phyloP scores from a whole-genome alignment of 23 red algal species.

The Agarophyton chilense region DNA sequence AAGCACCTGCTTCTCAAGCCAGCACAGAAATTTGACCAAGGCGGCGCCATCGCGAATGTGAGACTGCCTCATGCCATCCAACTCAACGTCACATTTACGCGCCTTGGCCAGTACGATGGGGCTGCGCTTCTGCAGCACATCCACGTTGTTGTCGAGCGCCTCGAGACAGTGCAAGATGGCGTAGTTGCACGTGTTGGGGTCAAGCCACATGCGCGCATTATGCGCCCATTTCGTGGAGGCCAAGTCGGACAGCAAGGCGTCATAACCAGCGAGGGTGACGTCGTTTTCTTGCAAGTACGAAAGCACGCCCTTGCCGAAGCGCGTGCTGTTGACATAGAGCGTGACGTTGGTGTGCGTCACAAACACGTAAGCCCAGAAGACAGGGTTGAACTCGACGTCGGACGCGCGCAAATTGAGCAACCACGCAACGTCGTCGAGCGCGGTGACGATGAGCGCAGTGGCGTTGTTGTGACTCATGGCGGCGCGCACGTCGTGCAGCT shows the following conservation, averaged over 20 bases:
- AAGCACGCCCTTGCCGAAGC: slow-evolving; percentile 48
- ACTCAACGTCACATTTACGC: slow-evolving; percentile 77
- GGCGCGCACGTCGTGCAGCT: slow-evolving; percentile 63
- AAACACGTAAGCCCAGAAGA: slow-evolving; percentile 85
- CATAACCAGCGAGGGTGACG: slow-evolving; percentile 48
- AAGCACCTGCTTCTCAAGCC: slow-evolving; percentile 75
- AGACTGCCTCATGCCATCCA: slow-evolving; percentile 62
- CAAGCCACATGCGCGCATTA: slow-evolving; percentile 73
- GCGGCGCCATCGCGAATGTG: slow-evolving; percentile 94
- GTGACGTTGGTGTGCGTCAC: slow-evolving; percentile 18
- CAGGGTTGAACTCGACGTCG: slow-evolving; percentile 90
- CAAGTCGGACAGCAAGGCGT: slow-evolving; percentile 62
- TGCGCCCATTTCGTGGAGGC: background rate
- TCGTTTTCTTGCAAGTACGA: slow-evolving; percentile 15
- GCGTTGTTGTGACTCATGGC: slow-evolving; percentile 66
- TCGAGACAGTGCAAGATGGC: slow-evolving; percentile 35
- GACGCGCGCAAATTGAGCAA: slow-evolving; percentile 90
- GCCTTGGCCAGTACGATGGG: slow-evolving; percentile 94
- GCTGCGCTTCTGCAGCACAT: slow-evolving; percentile 33
- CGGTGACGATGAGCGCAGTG: slow-evolving; percentile 75
- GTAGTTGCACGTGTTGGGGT: slow-evolving; percentile 66
- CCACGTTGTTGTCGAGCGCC: background rate
- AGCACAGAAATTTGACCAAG: slow-evolving; percentile 75
- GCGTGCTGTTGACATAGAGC: slow-evolving; percentile 69
- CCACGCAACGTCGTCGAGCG: slow-evolving; percentile 95